Base-by-base conservation (phyloP, 2,329 filamentous ascomycete genomes). In the Paracorniculantispora psalliotae region DNA sequence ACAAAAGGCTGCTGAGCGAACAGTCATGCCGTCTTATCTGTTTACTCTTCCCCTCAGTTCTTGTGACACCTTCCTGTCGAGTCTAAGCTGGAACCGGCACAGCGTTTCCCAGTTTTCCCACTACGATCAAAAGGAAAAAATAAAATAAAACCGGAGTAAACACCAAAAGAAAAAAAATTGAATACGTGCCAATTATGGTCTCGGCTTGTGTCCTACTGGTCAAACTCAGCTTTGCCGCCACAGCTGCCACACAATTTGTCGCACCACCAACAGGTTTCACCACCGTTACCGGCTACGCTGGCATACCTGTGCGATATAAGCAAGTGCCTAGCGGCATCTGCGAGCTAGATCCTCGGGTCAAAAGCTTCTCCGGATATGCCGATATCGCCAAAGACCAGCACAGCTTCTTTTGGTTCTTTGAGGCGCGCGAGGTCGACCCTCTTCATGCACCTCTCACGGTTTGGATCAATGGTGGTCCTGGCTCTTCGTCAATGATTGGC, bases 381-480 rank as follows among this genome's bases (percentile, higher is more conserved):
- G 55, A 61, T 26, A 39, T 61, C 4, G 55, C 26, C 9, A 33
- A 58, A 47, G 37, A 52, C 83, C 69, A 87, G 84, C 71, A 73
- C 61, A 62, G 73, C 12, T 76, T 75, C 63, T 75, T 75, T 65
- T 75, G 72, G 73, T 74, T 73, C 60, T 68, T 76, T 30, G 71
- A 66, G 17, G 71, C 70, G 2, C 70, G 72, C n/a, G 63, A 72
- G 21, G 51, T 54, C 37, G 59, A 61, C 4, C 57, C 63, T 1
- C 59, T 63, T 25, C 61, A 61, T 21, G 65, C 63, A 21, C 64
- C 59, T 52, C 66, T 83, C 57, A 80, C 77, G 2, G 79, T 86
- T 67, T 86, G 81, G 80, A 73, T 86, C 62, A 85, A 84, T 68
- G 83, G 84, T 55, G 83, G 84, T 1, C 83, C 83, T 2, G 84